Evolutionary conservation across 1,139 yeast genomes (phyloP).

Genomic region (Sugiyamaella grinbergsii): DNA sequence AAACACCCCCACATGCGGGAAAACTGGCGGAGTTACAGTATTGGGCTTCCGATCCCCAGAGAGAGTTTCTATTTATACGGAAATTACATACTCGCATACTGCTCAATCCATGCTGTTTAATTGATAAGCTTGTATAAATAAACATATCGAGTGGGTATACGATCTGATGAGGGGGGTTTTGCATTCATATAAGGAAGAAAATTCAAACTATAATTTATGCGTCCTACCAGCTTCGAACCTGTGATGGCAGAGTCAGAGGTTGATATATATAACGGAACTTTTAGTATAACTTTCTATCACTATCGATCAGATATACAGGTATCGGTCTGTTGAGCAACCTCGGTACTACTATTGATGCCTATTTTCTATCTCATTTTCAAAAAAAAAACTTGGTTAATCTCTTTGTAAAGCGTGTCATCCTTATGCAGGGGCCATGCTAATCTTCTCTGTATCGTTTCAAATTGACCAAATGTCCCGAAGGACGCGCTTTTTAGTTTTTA

Average conservation of each 20-base stretch:
- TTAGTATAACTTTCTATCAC: neutral
- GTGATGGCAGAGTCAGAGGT: neutral
- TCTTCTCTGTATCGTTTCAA: constrained; percentile 96
- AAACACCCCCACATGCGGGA: constrained; percentile 7
- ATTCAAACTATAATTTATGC: neutral
- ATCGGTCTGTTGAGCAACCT: neutral
- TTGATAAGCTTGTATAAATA: too few relatives aligned
- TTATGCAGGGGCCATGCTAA: constrained; percentile 99
- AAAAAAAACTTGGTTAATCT: constrained; percentile 81
- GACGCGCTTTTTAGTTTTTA: constrained; percentile 19
- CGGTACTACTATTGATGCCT: too few relatives aligned
- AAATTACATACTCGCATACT: too few relatives aligned
- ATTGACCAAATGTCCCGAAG: constrained; percentile 60
- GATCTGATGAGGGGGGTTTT: too few relatives aligned
- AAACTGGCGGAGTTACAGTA: constrained; percentile 10
- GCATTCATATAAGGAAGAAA: neutral
- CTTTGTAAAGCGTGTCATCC: constrained; percentile 98
- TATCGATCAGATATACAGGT: neutral
- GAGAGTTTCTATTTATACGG: too few relatives aligned
- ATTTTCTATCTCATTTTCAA: neutral
- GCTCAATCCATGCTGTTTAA: too few relatives aligned
- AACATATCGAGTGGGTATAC: too few relatives aligned
- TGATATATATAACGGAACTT: too few relatives aligned
- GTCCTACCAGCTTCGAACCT: neutral
- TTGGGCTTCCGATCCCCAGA: too few relatives aligned